phyloP scores from a whole-genome alignment of 805 yeast species.

The Peterozyma xylosa region DNA sequence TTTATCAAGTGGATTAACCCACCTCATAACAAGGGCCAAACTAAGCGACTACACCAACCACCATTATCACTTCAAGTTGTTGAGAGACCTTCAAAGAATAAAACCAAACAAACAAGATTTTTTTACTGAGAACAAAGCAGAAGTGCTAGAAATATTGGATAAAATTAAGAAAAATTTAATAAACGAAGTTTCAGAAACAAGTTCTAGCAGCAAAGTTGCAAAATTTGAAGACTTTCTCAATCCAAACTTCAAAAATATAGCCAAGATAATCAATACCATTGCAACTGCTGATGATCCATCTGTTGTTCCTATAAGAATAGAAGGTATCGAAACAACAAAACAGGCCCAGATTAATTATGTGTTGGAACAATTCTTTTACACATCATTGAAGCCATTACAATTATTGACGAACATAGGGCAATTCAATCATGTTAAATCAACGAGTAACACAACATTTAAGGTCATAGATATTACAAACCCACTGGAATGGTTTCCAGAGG shows the following conservation, averaged over 20 bases:
- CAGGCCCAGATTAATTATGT: conserved; percentile 13
- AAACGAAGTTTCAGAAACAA: neutral
- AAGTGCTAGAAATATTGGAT: neutral
- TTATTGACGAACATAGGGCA: conserved; percentile 22
- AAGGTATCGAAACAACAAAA: conserved; percentile 1
- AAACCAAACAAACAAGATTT: neutral
- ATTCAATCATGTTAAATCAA: conserved; percentile 16
- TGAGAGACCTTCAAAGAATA: neutral
- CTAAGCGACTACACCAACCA: neutral
- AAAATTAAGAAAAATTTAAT: neutral
- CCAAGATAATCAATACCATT: conserved; percentile 18
- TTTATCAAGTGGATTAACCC: no score
- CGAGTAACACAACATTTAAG: conserved; percentile 21
- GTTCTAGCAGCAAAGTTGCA: neutral
- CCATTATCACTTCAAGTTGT: neutral
- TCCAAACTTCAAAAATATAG: conserved; percentile 18
- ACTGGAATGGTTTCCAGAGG: conserved; percentile 76
- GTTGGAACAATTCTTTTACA: conserved; percentile 20
- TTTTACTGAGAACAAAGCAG: neutral
- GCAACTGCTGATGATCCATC: neutral
- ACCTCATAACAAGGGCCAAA: no score
- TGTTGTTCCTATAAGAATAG: neutral
- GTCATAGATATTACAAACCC: conserved; percentile 48
- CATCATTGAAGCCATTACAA: conserved; percentile 20
- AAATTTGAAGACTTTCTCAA: conserved; percentile 12